Base-by-base conservation (phyloP, 169 alveolate species). In the Sarcocystis neurona region DNA sequence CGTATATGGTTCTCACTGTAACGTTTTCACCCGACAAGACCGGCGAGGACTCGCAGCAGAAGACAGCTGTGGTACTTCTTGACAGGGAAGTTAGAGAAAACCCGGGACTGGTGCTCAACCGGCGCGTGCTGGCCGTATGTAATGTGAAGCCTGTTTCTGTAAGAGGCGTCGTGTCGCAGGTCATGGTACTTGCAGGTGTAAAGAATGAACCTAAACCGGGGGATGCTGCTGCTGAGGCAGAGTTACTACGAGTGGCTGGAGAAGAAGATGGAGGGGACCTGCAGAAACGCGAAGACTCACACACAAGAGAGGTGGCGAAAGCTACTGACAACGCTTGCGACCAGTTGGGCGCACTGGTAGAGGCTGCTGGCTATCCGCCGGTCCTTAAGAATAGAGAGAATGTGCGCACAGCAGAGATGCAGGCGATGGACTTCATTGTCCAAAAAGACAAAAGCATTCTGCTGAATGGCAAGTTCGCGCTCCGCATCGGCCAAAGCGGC, bases 121-220 rank as follows among this genome's bases (percentile, higher is more conserved):
- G 50, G 34, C 30, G 2, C 30, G 82, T 72, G 82, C 12, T 72
- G 6, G 53, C 15, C 4, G 56, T 72, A 0, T n/a, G 2, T n/a
- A 72, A 72, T 53, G 82, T 72, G 39, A 72, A 72, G 82, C 56
- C 82, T 10, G 15, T 43, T 6, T 39, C 82, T 30, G 82, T 72
- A 34, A 72, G 41, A 56, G 82, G 82, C 56, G 82, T 72, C 27
- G 23, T 72, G 18, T 39, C 58, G 20, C 82, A 72, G 23, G 82
- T 72, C 39, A n/a, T 72, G 32, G 82, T 72, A 23, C 56, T 72
- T 39, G 82, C 82, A 6, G 82, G 56, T 1, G n/a, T n/a, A n/a
- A n/a, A n/a, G n/a, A n/a, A n/a, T n/a, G n/a, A n/a, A n/a, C n/a
- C n/a, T n/a, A 72, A 72, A 56, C 34, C 53, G 50, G 18, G 20